phyloP scores from a whole-genome alignment of 2,329 filamentous ascomycete species.

The Colletotrichum lentis region DNA sequence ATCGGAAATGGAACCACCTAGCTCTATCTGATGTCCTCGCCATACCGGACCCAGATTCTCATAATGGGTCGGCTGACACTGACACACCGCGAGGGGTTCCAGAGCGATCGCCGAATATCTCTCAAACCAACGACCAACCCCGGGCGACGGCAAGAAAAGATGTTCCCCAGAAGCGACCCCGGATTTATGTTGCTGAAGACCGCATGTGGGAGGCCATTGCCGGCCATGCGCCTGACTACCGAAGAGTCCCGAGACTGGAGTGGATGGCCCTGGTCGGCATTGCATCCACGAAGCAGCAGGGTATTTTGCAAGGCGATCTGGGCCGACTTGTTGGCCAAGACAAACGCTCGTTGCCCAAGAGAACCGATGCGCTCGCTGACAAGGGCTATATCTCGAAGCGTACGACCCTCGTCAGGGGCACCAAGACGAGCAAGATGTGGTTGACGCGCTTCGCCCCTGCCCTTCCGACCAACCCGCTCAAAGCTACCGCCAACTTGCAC shows the following conservation, averaged over 20 bases:
- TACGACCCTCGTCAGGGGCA: slow-evolving; percentile 64
- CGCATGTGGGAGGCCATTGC: slow-evolving; percentile 68
- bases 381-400: slow-evolving; percentile 71
- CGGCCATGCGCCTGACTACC: slow-evolving; percentile 66
- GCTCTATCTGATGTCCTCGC: slow-evolving; percentile 37
- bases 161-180: slow-evolving; percentile 39
- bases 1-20: slow-evolving; percentile 39
- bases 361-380: slow-evolving; percentile 65
- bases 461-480: slow-evolving; percentile 46
- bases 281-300: slow-evolving; percentile 60
- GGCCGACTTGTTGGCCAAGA: slow-evolving; percentile 67
- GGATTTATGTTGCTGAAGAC: slow-evolving; percentile 61
- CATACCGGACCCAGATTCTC: slow-evolving; percentile 29
- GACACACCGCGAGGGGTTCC: background rate
- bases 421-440: slow-evolving; percentile 71
- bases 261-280: slow-evolving; percentile 68
- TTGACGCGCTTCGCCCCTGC: slow-evolving; percentile 63
- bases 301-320: slow-evolving; percentile 69
- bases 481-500: slow-evolving; percentile 22
- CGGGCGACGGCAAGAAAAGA: background rate
- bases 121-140: background rate
- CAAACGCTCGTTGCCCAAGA: slow-evolving; percentile 69
- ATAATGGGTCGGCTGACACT: background rate
- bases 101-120: background rate
- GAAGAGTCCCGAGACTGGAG: slow-evolving; percentile 65